Base-by-base conservation (phyloP, 1,284 basidiomycete genomes). In the Meira miltonrushii region DNA sequence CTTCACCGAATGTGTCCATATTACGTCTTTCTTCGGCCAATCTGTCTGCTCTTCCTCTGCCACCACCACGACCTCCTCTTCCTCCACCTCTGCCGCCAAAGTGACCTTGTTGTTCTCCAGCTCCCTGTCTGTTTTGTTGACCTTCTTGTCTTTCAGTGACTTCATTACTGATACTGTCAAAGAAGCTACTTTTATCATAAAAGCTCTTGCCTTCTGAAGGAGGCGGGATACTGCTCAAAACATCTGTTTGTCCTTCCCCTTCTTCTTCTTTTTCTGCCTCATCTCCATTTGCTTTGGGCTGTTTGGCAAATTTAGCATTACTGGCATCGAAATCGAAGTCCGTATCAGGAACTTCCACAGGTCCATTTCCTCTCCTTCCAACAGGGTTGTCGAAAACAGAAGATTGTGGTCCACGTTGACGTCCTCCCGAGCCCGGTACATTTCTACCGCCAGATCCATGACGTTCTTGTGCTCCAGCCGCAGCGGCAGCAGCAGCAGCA, bases 311-410 rank as follows among this genome's bases (percentile, higher is more conserved):
- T 54, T 67, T 69, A 19, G 74, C 73, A 58, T 78, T 78, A 19
- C 74, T 73, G 6, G 57, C 65, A 57, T 72, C 75, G 52, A 78
- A 78, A 51, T 78, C 75, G 40, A 71, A 78, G 39, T 78, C 75
- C 13, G 57, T 54, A 50, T 64, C 59, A 2, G 71, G 71, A 46
- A 74, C 65, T 25, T 58, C 46, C 19, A 62, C 51, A 7, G 55
- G 60, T 12, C 51, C 51, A 53, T 25, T 39, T n/a, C 28, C 48
- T 50, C 21, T 15, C 21, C 17, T 15, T 21, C 54, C 54, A 6
- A 4, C 17, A 28, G 47, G n/a, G 11, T 44, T 28, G 23, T 58
- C 56, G 54, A 58, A 58, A 44, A 58, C 59, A 46, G 43, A 53
- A 12, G 37, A 13, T 39, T 23, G 41, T 55, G 33, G 33, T 44